Evolutionary conservation across 2,329 filamentous ascomycete genomes (phyloP).

Genomic region (Aspergillus sp.): DNA sequence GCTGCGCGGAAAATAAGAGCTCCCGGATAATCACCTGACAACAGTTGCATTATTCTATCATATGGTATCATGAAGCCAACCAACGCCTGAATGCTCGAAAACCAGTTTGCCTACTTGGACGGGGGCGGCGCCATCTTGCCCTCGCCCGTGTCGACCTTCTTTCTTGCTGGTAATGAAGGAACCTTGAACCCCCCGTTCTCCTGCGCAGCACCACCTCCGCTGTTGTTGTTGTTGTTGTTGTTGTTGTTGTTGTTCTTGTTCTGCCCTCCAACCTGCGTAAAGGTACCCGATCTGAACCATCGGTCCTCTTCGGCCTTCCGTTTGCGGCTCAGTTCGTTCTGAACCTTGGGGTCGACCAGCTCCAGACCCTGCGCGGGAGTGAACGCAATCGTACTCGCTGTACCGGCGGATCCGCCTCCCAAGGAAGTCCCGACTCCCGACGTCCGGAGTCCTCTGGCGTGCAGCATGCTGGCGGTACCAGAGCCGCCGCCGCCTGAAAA

Average conservation of each 20-base stretch:
- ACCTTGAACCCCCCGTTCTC: conserved; percentile 70
- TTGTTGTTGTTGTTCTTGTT: conserved; percentile 17
- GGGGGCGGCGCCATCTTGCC: conserved; percentile 45
- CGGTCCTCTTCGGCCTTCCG: conserved; percentile 88
- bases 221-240: conserved; percentile 14
- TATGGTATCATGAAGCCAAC: conserved; percentile 19
- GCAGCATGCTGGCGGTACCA: conserved; percentile 59
- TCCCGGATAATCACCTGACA: background rate
- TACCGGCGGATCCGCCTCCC: conserved; percentile 55
- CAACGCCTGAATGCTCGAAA: conserved; percentile 14
- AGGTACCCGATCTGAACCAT: conserved; percentile 96
- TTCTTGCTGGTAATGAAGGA: conserved; percentile 62
- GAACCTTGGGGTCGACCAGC: conserved; percentile 85
- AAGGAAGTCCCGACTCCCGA: conserved; percentile 71
- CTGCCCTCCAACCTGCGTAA: conserved; percentile 65
- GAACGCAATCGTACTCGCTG: conserved; percentile 80
- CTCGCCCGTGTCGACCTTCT: conserved; percentile 61
- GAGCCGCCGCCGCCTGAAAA: conserved; percentile 60
- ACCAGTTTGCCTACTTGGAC: conserved; percentile 12
- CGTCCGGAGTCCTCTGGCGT: conserved; percentile 68
- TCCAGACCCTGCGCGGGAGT: conserved; percentile 92
- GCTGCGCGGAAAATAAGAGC: background rate
- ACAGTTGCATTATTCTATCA: background rate
- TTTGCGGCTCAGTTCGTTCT: conserved; percentile 81
- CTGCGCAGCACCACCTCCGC: too few relatives aligned